Percentiles rank a stretch among this genome's conserved stretches.
phyloP scores from a whole-genome alignment of 768 basidiomycete genomes.

The Tulasnella sp. region DNA sequence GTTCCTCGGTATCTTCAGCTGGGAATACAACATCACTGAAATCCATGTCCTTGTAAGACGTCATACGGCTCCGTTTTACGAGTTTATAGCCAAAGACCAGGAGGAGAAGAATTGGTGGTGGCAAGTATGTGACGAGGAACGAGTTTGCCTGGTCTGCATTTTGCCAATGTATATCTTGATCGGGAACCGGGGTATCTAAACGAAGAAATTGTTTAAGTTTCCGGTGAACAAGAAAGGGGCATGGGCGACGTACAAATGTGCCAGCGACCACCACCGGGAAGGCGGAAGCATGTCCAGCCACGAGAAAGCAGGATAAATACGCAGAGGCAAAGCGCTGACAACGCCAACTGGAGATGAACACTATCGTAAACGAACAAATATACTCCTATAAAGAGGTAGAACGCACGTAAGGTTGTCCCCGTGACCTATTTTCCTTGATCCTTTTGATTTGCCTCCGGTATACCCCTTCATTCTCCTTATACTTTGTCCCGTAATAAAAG shows the following conservation, averaged over 20 bases:
- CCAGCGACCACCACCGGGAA: neutral
- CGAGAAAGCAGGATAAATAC: slow-evolving; percentile 16
- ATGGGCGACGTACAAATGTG: neutral
- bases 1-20: too few species aligned
- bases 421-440: neutral
- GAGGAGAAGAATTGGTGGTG: slow-evolving; percentile 17
- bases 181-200: too few species aligned
- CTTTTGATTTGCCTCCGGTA: neutral
- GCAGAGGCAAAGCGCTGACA: slow-evolving; percentile 17
- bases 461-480: neutral
- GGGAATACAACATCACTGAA: neutral
- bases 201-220: too few species aligned
- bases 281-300: slow-evolving; percentile 17
- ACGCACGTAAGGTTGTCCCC: slow-evolving; percentile 14
- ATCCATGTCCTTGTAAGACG: slow-evolving; percentile 13
- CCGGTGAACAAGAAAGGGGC: too few species aligned
- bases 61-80: slow-evolving; percentile 15
- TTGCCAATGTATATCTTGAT: too few species aligned
- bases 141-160: neutral
- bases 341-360: slow-evolving; percentile 11
- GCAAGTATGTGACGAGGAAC: slow-evolving; percentile 15
- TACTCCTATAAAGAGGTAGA: neutral
- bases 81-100: slow-evolving; percentile 21
- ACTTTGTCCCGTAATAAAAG: slow-evolving; percentile 3
- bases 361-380: too few species aligned